Percentiles rank a stretch among this genome's conserved stretches.
Conservation (phyloP, 2,329 filamentous ascomycete genomes). For the Hypoxylon sp. region DNA sequence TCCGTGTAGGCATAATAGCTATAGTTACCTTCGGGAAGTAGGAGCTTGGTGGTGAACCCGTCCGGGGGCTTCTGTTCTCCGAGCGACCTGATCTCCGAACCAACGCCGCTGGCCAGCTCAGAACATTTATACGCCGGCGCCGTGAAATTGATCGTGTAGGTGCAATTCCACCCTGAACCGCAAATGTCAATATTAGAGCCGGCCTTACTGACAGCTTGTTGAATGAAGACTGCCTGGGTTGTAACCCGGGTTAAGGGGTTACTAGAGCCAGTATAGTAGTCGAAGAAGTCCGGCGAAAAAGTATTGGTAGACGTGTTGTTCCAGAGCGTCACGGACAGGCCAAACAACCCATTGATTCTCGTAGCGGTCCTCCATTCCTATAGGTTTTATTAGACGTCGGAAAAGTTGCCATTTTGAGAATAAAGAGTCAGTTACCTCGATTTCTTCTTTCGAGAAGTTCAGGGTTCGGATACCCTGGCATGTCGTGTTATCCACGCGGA, state of each 20-base stretch:
- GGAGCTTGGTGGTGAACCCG: slow-evolving; percentile 51
- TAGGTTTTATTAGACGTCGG: slow-evolving; percentile 14
- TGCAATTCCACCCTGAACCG: slow-evolving; percentile 59
- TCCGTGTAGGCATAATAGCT: slow-evolving; percentile 55
- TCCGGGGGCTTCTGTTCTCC: slow-evolving; percentile 51
- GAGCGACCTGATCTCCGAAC: slow-evolving; percentile 50
- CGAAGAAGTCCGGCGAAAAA: slow-evolving; percentile 51
- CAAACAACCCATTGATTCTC: slow-evolving; percentile 49
- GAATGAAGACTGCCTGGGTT: slow-evolving; percentile 48
- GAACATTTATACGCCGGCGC: slow-evolving; percentile 60
- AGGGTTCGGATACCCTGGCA: slow-evolving; percentile 54
- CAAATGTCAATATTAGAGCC: slow-evolving; percentile 57
- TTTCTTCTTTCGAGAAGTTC: slow-evolving; percentile 56
- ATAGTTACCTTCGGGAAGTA: slow-evolving; percentile 55
- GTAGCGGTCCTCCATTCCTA: slow-evolving; percentile 54
- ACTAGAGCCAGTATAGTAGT: slow-evolving; percentile 53
- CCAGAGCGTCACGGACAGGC: slow-evolving; percentile 53
- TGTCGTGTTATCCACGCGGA: slow-evolving; percentile 47
- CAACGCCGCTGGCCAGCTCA: slow-evolving; percentile 53
- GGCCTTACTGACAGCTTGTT: slow-evolving; percentile 47
- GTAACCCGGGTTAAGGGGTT: slow-evolving; percentile 51
- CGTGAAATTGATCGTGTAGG: slow-evolving; percentile 56
- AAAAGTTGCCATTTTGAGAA: neutral
- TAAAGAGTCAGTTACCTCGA: slow-evolving; percentile 41
- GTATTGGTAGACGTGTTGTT: slow-evolving; percentile 52